phyloP scores from a whole-genome alignment of 2,329 filamentous ascomycete genomes.

The Epichloe sylvatica region DNA sequence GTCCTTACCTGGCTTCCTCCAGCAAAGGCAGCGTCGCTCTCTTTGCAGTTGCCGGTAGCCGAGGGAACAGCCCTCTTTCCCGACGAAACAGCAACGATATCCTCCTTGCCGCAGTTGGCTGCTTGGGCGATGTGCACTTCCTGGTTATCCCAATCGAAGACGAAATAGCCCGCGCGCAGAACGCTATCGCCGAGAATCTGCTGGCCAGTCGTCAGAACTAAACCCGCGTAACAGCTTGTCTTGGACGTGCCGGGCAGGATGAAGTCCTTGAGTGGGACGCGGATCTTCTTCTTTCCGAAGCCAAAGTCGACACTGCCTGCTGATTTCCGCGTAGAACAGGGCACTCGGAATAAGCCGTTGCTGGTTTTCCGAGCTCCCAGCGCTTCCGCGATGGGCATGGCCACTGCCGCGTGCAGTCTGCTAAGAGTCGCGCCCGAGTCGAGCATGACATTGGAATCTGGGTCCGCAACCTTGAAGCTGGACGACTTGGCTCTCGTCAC shows the following conservation, averaged over 20 bases:
- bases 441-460: constrained; percentile 30
- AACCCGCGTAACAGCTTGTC: constrained; percentile 27
- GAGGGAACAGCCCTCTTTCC: constrained; percentile 20
- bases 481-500: constrained; percentile 14
- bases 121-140: constrained; percentile 28
- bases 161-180: constrained; percentile 30
- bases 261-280: constrained; percentile 33
- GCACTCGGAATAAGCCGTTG: constrained; percentile 30
- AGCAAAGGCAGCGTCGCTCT: constrained; percentile 11
- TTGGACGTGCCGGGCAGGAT: constrained; percentile 22
- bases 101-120: constrained; percentile 24
- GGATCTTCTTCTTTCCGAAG: constrained; percentile 28
- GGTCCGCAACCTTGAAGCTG: constrained; percentile 13
- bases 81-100: constrained; percentile 23
- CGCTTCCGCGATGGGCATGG: constrained; percentile 27
- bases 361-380: constrained; percentile 27
- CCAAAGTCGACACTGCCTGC: constrained; percentile 33
- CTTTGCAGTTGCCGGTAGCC: constrained; percentile 22
- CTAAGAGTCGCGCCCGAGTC: constrained; percentile 40
- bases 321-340: constrained; percentile 24
- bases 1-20: constrained; percentile 5
- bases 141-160: constrained; percentile 32
- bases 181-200: constrained; percentile 31
- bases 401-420: constrained; percentile 29
- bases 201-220: constrained; percentile 25